Evolutionary conservation across 2,329 filamentous ascomycete genomes (phyloP).

Genomic region (Penicillium verrucosum): DNA sequence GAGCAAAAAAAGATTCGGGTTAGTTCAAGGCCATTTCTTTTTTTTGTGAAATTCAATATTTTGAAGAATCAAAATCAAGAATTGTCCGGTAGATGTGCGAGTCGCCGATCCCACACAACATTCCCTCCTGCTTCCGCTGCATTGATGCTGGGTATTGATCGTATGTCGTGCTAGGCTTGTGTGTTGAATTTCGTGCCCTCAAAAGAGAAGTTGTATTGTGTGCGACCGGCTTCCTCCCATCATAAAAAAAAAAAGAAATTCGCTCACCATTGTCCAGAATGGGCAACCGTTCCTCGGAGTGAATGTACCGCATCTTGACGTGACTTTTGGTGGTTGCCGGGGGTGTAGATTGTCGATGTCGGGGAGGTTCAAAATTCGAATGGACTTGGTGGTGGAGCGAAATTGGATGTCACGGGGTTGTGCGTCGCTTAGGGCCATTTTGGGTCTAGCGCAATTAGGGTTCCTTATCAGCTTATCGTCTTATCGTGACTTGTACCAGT

Average conservation of each 20-base stretch:
- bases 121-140: not conserved
- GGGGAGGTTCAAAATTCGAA: constrained; percentile 41
- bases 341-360: constrained; percentile 39
- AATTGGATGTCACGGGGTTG: constrained; percentile 40
- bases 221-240: constrained; percentile 14
- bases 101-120: constrained; percentile 12
- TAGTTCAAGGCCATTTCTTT: not conserved
- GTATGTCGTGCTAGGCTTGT: not conserved
- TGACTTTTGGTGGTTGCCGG: constrained; percentile 43
- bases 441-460: constrained; percentile 39
- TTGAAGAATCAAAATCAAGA: constrained; percentile 1
- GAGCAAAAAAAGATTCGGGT: constrained; percentile 21
- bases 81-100: constrained; percentile 1
- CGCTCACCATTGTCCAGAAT: constrained; percentile 93
- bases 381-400: constrained; percentile 40
- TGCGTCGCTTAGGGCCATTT: constrained; percentile 44
- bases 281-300: constrained; percentile 91
- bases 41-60: constrained; percentile 7
- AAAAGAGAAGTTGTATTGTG: constrained; percentile 8
- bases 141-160: not conserved
- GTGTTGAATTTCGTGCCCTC: constrained; percentile 2
- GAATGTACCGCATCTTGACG: constrained; percentile 99
- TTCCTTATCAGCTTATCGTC: constrained; percentile 24
- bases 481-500: constrained; percentile 15
- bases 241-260: constrained; percentile 27